Percentiles rank a stretch among this genome's conserved stretches.
Evolutionary conservation across 2,329 filamentous ascomycete genomes (phyloP).

Genomic region (Aspergillus carbonarius): DNA sequence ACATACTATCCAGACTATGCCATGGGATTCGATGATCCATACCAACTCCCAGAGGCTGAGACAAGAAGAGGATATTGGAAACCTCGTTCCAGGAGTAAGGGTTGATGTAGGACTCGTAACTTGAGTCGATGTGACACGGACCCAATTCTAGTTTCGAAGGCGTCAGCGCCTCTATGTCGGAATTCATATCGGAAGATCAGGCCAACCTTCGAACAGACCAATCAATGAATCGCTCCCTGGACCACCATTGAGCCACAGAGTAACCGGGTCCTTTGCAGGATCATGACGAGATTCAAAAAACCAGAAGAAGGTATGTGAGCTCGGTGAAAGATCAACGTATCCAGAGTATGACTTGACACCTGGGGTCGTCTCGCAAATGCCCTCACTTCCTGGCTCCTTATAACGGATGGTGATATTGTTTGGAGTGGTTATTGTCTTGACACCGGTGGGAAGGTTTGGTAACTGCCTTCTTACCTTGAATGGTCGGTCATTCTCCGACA

Average conservation of each 20-base stretch:
- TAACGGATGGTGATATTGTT: conserved; percentile 56
- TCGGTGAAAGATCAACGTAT: conserved; percentile 53
- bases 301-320: conserved; percentile 56
- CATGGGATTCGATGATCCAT: conserved; percentile 6
- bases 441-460: conserved; percentile 37
- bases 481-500: conserved; percentile 8
- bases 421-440: conserved; percentile 40
- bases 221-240: conserved; percentile 45
- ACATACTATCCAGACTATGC: neutral
- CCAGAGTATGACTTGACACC: conserved; percentile 58
- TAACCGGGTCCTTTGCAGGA: conserved; percentile 45
- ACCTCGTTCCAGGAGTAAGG: conserved; percentile 61
- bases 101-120: conserved; percentile 51
- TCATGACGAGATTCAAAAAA: conserved; percentile 58
- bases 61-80: conserved; percentile 62
- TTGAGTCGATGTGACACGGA: conserved; percentile 46
- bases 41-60: conserved; percentile 61
- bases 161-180: conserved; percentile 14
- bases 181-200: neutral
- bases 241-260: conserved; percentile 45
- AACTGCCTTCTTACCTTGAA: conserved; percentile 30
- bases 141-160: conserved; percentile 35
- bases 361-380: conserved; percentile 55
- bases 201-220: conserved; percentile 41
- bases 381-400: conserved; percentile 55